phyloP scores from a whole-genome alignment of 345 rosid genomes.

The Noccaea caerulescens region DNA sequence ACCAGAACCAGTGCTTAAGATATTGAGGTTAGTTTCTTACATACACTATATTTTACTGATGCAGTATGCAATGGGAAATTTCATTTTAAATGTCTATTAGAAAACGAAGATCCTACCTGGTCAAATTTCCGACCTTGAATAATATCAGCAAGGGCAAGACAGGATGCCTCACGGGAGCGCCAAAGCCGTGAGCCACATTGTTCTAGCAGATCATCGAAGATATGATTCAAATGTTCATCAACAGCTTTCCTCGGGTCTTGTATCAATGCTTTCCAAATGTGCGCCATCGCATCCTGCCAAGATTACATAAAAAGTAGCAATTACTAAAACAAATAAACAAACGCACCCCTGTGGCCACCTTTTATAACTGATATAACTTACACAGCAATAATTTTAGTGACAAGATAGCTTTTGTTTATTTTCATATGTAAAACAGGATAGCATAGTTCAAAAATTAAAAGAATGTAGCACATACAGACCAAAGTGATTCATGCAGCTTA shows the following conservation, averaged over 20 bases:
- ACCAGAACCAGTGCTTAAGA: not conserved
- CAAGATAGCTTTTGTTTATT: not conserved
- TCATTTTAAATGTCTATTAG: not conserved
- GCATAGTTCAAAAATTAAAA: not conserved
- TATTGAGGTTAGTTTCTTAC: conserved; percentile 9
- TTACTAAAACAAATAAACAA: conserved; percentile 29
- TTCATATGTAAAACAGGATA: not conserved
- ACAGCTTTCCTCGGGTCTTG: conserved; percentile 80
- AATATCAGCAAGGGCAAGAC: conserved; percentile 93
- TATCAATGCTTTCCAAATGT: conserved; percentile 93
- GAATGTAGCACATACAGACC: conserved; percentile 10
- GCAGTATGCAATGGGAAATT: not conserved
- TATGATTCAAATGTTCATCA: conserved; percentile 81
- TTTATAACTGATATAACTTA: conserved; percentile 16
- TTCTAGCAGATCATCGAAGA: conserved; percentile 73
- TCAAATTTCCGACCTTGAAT: conserved; percentile 88
- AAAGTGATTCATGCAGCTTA: conserved; percentile 19
- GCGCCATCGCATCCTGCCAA: conserved; percentile 90
- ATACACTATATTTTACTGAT: conserved; percentile 16
- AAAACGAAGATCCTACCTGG: conserved; percentile 60
- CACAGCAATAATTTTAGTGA: conserved; percentile 8
- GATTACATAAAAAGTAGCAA: conserved; percentile 30
- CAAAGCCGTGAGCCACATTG: conserved; percentile 95
- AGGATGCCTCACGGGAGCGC: conserved; percentile 97
- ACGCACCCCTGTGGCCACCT: conserved; percentile 1